Base-by-base conservation (phyloP, 352 stramenopile species). In the Phytophthora syringae region DNA sequence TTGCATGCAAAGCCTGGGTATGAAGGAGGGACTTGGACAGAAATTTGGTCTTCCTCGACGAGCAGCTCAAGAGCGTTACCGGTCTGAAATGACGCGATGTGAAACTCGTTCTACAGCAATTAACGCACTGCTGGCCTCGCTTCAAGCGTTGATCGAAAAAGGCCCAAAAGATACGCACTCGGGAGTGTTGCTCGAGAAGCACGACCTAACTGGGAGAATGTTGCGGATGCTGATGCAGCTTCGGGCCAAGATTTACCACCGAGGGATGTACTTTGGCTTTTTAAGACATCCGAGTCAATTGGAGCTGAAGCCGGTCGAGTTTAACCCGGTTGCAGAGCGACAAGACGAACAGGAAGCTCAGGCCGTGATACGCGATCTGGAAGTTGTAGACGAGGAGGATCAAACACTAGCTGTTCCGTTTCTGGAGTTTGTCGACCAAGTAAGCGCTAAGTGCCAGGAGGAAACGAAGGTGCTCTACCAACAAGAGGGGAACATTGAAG, bases 21-120 rank as follows among this genome's bases (percentile, higher is more conserved):
- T 98, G 73, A 87, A 89, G 50, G 89, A 97, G 62, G 91, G 92
- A 0, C 72, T 98, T 0, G 91, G 91, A 0, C 88, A 92, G 64
- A 97, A 95, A 69, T 98, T 94, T 34, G 90, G 92, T 13, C 67
- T 93, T 21, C 92, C 92, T 50, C 72, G 89, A 0, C 84, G 91
- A 28, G 87, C 78, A 12, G 90, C 92, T 2, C 88, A 97, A 62
- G 91, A 97, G 55, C 64, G 80, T 13, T 90, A 94, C 36, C 80
- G 92, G 5, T 93, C 86, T 1, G 88, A 95, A 57, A 90, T 93
- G 13, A 91, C 84, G 21, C 84, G 84, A 7, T 91, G 86, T 21
- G 89, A 97, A 27, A 74, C 82, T 21, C 76, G 77, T 42, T 89
- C 84, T 4, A 57, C 63, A n/a, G 64, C 71, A 12, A 85, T 97